A percentile compares a stretch with the other conserved stretches of the same genome.
Conservation (phyloP, 495 filamentous ascomycete species). For the Baudoinia panamericana region DNA sequence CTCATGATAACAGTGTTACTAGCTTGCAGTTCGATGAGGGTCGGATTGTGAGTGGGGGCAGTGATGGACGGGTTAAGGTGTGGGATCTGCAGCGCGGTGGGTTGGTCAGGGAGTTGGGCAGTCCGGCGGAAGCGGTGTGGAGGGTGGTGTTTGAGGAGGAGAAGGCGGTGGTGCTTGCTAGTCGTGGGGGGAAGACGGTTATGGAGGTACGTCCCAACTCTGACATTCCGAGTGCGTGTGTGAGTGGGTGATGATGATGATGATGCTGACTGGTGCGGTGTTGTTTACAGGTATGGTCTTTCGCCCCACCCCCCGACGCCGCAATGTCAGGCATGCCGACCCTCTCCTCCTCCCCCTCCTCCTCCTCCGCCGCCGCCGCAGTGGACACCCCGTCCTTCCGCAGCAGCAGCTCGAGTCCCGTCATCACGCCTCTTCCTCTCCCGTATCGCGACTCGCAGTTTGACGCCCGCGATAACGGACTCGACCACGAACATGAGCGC, state of each 20-base stretch:
- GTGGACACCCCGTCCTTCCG: too few relatives aligned
- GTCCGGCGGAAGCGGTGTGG: slow-evolving; percentile 90
- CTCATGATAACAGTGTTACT: slow-evolving; percentile 97
- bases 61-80: slow-evolving; percentile 90
- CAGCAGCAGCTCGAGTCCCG: too few relatives aligned
- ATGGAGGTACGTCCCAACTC: slow-evolving; percentile 69
- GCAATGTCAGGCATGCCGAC: not conserved
- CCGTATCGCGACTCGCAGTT: too few relatives aligned
- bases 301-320: slow-evolving; percentile 61
- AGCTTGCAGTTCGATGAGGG: slow-evolving; percentile 93
- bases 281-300: slow-evolving; percentile 66
- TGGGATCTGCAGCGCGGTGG: slow-evolving; percentile 89
- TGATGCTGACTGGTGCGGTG: too few relatives aligned
- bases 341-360: not conserved
- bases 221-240: too few relatives aligned
- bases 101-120: slow-evolving; percentile 78
- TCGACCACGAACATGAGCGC: too few relatives aligned
- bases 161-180: slow-evolving; percentile 92
- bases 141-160: slow-evolving; percentile 96
- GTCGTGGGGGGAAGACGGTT: slow-evolving; percentile 65
- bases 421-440: slow-evolving; percentile 1
- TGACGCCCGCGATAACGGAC: too few relatives aligned
- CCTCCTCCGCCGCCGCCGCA: not conserved
- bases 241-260: too few relatives aligned
- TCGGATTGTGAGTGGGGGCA: slow-evolving; percentile 86